Evolutionary conservation across 805 yeast genomes (phyloP), one percentile per base, ranked within the genome.

Genomic region (Ogataea paradorogensis): DNA sequence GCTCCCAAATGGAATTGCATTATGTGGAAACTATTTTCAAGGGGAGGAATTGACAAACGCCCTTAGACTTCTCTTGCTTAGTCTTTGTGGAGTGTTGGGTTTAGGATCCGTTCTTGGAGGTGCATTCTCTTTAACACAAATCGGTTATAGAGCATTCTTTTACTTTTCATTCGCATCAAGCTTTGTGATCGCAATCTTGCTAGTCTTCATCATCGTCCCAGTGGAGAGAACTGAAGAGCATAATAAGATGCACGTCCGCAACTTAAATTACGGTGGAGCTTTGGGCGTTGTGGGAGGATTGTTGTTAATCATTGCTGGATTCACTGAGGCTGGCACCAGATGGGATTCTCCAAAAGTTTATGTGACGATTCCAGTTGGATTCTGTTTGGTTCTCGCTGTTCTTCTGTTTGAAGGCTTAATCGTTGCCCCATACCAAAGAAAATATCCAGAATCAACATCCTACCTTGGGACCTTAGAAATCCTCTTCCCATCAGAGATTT

Each of bases 81-180:
- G 46, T 10, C 16, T 55, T 16, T 33, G 65, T 25, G 38, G 52
- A 5, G 48, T 62, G 11, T 56, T 67, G 14, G 73, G 72, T 9
- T 22, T 69, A 7, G 76, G 75, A 3, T 47, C 57, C 4, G 42
- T 71, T 5, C 18, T 71, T 2, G 76, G 76, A 21, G 76, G 76
- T 35, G 76, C 71, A 0, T 71, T 72, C 35, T 50, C 64, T 1
- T 35, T 45, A 22, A 51, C 70, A 0, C 22, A 39, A 2, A 50
- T 66, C 30, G 75, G 74, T 1, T 71, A 70, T 46, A 61, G 60
- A 39, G 69, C 67, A 1, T 44, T 64, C 10, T 66, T 62, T 42
- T 71, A 59, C 42, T 55, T 69, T 21, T 52, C 61, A 1, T 66
- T 66, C 53, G 72, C 63, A 8, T 23, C 46, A 11, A 33, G 47